Evolutionary conservation across 768 basidiomycete species (phyloP).

Genomic region (Boletus rubropictus): DNA sequence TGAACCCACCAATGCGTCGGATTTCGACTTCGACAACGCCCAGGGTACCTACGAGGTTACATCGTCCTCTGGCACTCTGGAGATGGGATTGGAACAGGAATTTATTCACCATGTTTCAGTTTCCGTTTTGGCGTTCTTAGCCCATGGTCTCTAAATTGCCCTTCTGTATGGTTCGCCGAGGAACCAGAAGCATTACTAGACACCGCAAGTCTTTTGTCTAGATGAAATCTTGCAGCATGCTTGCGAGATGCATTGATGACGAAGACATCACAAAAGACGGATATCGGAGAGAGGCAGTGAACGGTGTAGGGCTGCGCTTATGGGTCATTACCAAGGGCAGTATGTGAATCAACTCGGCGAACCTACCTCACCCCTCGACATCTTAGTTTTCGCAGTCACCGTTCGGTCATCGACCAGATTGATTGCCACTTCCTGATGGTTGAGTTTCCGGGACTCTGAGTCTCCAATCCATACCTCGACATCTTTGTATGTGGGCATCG

Average conservation of each 20-base stretch:
- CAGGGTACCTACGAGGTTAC: slow-evolving; percentile 3
- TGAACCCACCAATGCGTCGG: slow-evolving; percentile 12
- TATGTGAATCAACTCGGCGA: not conserved
- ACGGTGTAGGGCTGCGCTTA: slow-evolving; percentile 9
- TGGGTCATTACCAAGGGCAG: not conserved
- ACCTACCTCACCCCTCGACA: slow-evolving; percentile 13
- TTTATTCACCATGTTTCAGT: not conserved
- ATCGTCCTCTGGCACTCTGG: not conserved
- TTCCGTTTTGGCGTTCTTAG: slow-evolving; percentile 8
- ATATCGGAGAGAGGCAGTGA: slow-evolving; percentile 14
- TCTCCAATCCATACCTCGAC: slow-evolving; percentile 19
- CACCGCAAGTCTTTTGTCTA: slow-evolving; percentile 3
- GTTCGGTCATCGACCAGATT: slow-evolving; percentile 11
- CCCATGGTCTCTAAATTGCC: not conserved
- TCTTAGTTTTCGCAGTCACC: slow-evolving; percentile 3
- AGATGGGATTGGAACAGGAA: not conserved
- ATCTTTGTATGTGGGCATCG: slow-evolving; percentile 13
- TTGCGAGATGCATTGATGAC: slow-evolving; percentile 1
- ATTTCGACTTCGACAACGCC: slow-evolving; percentile 12
- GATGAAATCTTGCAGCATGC: slow-evolving; percentile 11
- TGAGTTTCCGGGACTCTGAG: slow-evolving; percentile 5
- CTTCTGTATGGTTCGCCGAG: slow-evolving; percentile 1
- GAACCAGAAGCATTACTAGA: slow-evolving; percentile 3
- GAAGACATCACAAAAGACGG: slow-evolving; percentile 17
- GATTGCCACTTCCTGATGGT: slow-evolving; percentile 1